Evolutionary conservation across 139 green algal species (phyloP), one percentile per base, ranked within the genome.

Genomic region (Coelastrella sp.): DNA sequence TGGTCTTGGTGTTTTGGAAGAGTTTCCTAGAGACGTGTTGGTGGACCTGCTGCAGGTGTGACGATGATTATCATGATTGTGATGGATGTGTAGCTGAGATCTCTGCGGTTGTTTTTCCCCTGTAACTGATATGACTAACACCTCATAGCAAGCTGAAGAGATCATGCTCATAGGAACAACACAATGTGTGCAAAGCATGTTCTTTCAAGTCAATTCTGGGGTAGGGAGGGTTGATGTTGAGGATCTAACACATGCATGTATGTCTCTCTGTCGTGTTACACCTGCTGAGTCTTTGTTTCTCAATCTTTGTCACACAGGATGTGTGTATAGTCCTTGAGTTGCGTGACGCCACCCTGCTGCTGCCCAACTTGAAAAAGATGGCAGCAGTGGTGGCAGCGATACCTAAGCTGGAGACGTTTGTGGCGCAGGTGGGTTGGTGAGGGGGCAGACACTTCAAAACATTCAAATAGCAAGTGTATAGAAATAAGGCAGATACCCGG

Each of bases 241-340:
- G n/a, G n/a, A n/a, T n/a, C n/a, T n/a, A n/a, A n/a, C n/a, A n/a
- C 53, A 32, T 27, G 53, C 7, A 3, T 32, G 2, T 64, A 21
- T 64, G 53, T 27, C 13, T 27, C 30, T 64, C 1, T 32, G 53
- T 64, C 53, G 30, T 64, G 17, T 3, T 64, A n/a, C n/a, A n/a
- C n/a, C n/a, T n/a, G n/a, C n/a, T n/a, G n/a, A n/a, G n/a, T n/a
- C n/a, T n/a, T n/a, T n/a, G n/a, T n/a, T n/a, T n/a, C n/a, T n/a
- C n/a, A 32, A 21, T 64, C 6, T 64, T 1, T 64, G 53, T 57
- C 13, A 11, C 43, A 15, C 89, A 96, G 91, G 93, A 96, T 77
- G 88, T 88, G 0, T 96, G 93, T 88, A 86, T 96, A 0, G 86
- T 91, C 76, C 81, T 97, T 79, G 92, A 96, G 68, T 76, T 96